Evolutionary conservation across 192 early-diverging fungal species (phyloP), one percentile per base, ranked within the genome.

Genomic region (Cetraspora pellucida): DNA sequence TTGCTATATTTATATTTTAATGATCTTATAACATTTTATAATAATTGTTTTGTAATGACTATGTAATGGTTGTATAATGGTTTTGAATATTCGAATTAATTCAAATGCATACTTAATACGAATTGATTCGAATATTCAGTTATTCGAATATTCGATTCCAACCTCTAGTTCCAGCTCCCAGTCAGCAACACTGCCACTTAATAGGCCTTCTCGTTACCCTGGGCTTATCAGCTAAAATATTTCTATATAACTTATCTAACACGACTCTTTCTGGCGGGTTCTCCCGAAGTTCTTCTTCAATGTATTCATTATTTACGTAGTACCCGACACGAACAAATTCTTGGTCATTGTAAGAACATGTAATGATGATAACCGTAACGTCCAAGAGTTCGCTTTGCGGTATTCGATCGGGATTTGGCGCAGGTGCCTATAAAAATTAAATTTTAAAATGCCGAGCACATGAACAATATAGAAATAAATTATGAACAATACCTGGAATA

Each of bases 241-340:
- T 93, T 65, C 95, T 86, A 75, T 90, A 88, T 19, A 99, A 75
- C 80, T 93, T 94, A 14, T 91, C 91, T 57, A 95, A 83, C 27
- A 83, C 78, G 17, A 93, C 86, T 37, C 81, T 80, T n/a, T 85
- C 85, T 46, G 96, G 97, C 44, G 94, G 94, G 54, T 90, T 87
- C 65, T 91, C 87, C 74, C 91, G 87, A 57, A 96, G 79, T 68
- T 88, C 91, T 79, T 94, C 93, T 65, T 96, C 95, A 43, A 78
- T 69, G 80, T 98, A 99, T 66, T 97, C 94, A 83, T 96, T 98
- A 86, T 99, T 95, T 59, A 99, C 95, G 78, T 97, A 97, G 85
- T 99, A 99, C 16, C 96, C 97, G 64, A 99, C 94, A 77, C 96
- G 90, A 66, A 97, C 94, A 86, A 98, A 99, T 84, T 97, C 95